Base-by-base conservation (phyloP, 1,284 basidiomycete species). In the Tilletia indica region DNA sequence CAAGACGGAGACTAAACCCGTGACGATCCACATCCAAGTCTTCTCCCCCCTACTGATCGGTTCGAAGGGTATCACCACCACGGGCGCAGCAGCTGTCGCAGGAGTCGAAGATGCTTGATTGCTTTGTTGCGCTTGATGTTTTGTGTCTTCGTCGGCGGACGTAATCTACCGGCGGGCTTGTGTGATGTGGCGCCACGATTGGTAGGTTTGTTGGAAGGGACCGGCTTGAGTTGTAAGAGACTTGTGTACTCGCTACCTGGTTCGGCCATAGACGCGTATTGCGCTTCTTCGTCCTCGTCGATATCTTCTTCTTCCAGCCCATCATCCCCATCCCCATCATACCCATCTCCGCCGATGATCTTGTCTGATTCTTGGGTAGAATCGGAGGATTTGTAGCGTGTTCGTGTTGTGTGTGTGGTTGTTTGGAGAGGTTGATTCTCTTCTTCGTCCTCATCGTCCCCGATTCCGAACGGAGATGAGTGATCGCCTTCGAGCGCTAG, bases 11-110 rank as follows among this genome's bases (percentile, higher is more conserved):
- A 73, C 72, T n/a, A 73, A 31, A 12, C 48, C 70, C 1, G 54
- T 21, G 61, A 51, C 58, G 36, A 48, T 31, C 67, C 72, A 72
- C 72, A 73, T 73, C 70, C 68, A 71, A 31, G 48, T 58, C 39
- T 68, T 68, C 51, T 73, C 72, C 16, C 51, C 48, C 45, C 49
- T 21, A 14, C 61, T 72, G 25, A 67, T 49, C 6, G 70, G 31
- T 58, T 73, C 72, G 38, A 73, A 73, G 34, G 58, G 66, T 12
- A 38, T 34, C 61, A 38, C 61, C 19, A 38, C 61, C 34, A 6
- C 58, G 6, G 58, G 58, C 58, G 25, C 16, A 8, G 51, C 16
- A 19, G 2, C 11, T 8, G 16, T 54, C 11, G 51, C 51, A 54
- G 51, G 51, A 45, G 51, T 19, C 1, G 51, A 19, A 19, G 51